Evolutionary conservation across 805 yeast species (phyloP).

Genomic region (Zygosaccharomyces rouxii): DNA sequence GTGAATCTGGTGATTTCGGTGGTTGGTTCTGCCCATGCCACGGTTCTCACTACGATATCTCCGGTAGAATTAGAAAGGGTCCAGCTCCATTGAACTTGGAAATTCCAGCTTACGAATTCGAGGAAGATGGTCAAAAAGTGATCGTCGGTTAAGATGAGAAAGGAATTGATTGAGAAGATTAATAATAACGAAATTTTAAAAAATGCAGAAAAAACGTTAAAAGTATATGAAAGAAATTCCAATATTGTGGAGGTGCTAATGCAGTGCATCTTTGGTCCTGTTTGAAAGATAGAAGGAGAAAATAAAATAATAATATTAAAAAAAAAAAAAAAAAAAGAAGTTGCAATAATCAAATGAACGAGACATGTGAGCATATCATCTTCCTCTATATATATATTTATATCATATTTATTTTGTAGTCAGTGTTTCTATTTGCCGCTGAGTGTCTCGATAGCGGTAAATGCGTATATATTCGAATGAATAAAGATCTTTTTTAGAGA

Average conservation of each 20-base stretch:
- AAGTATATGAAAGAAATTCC: background rate
- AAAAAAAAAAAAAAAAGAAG: conserved; percentile 1
- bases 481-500: conserved; percentile 13
- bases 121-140: conserved; percentile 66
- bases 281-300: conserved; percentile 2
- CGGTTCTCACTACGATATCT: conserved; percentile 99
- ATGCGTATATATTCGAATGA: conserved; percentile 13
- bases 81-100: conserved; percentile 99
- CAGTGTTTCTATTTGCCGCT: conserved; percentile 4
- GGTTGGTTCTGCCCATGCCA: conserved; percentile 99
- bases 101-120: conserved; percentile 84
- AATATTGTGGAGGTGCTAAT: background rate
- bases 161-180: background rate
- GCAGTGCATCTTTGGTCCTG: conserved; percentile 1
- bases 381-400: conserved; percentile 13
- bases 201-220: conserved; percentile 1
- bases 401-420: conserved; percentile 9
- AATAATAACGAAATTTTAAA: conserved; percentile 1
- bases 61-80: conserved; percentile 99
- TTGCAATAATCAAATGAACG: conserved; percentile 5
- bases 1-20: conserved; percentile 99
- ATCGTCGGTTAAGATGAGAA: conserved; percentile 67
- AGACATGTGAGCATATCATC: conserved; percentile 17
- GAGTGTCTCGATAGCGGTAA: conserved; percentile 4
- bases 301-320: background rate